phyloP scores from a whole-genome alignment of 352 stramenopile genomes.

The Globisporangium uncinulatum region DNA sequence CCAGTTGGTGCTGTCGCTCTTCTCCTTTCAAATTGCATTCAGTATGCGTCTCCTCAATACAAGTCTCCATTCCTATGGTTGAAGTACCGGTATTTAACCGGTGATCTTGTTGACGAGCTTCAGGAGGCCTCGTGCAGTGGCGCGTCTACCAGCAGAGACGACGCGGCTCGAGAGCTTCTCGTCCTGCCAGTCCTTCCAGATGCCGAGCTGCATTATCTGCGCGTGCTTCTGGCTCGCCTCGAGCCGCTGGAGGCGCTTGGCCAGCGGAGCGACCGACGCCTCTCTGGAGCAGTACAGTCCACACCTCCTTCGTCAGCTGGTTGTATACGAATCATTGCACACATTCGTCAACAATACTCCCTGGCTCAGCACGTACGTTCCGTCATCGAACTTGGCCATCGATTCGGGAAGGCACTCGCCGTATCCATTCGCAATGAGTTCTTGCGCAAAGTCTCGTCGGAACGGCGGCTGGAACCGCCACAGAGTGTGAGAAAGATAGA shows the following conservation, averaged over 20 bases:
- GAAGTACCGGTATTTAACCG: slow-evolving; percentile 10
- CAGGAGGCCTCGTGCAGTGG: slow-evolving; percentile 36
- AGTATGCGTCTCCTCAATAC: slow-evolving; percentile 1
- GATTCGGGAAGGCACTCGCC: slow-evolving; percentile 61
- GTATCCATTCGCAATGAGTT: slow-evolving; percentile 49
- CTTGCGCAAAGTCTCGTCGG: slow-evolving; percentile 46
- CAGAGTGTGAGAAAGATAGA: no score
- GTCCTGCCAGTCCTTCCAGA: slow-evolving; percentile 75
- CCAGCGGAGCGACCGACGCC: slow-evolving; percentile 17
- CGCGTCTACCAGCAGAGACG: slow-evolving; percentile 57
- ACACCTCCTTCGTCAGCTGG: neutral
- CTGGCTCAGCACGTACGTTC: slow-evolving; percentile 32
- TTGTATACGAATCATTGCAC: neutral
- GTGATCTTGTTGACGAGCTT: slow-evolving; percentile 35
- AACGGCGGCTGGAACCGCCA: slow-evolving; percentile 31
- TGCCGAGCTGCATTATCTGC: slow-evolving; percentile 75
- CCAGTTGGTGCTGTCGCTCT: neutral
- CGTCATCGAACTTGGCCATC: slow-evolving; percentile 55
- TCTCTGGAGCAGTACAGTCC: neutral
- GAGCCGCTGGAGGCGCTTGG: slow-evolving; percentile 40
- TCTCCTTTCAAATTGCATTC: neutral
- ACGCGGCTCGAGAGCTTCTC: slow-evolving; percentile 59
- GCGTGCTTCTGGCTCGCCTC: slow-evolving; percentile 53
- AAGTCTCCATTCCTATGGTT: neutral
- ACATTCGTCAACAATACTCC: neutral